Evolutionary conservation across 805 yeast species (phyloP).

Genomic region (Cyberlindnera mycetangii): DNA sequence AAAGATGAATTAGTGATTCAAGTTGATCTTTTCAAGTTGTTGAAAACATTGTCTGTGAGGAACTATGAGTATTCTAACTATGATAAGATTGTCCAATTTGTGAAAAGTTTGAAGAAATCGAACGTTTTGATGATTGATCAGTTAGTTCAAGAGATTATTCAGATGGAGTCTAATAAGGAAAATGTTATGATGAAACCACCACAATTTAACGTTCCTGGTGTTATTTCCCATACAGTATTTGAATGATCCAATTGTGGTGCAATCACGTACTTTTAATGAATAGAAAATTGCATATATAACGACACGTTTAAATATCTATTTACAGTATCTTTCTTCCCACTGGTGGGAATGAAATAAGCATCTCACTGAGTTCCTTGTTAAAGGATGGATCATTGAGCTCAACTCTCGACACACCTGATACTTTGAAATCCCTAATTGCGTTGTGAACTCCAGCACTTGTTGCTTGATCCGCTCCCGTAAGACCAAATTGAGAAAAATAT

Average conservation of each 20-base stretch:
- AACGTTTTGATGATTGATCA: constrained; percentile 23
- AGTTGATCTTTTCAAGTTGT: constrained; percentile 23
- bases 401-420: neutral
- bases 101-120: constrained; percentile 8
- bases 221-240: constrained; percentile 3
- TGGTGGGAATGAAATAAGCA: neutral
- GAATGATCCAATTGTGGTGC: neutral
- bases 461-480: neutral
- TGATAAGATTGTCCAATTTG: constrained; percentile 9
- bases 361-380: neutral
- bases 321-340: neutral
- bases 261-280: too few species aligned
- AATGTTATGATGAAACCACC: constrained; percentile 35
- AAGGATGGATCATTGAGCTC: neutral
- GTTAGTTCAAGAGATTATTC: constrained; percentile 22
- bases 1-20: constrained; percentile 17
- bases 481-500: neutral
- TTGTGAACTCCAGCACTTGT: neutral
- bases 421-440: neutral
- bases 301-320: neutral
- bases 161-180: constrained; percentile 23
- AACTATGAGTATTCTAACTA: constrained; percentile 16
- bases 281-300: neutral
- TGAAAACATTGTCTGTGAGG: constrained; percentile 17
- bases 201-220: neutral